Percentiles rank a stretch among this genome's conserved stretches.
Conservation (phyloP, 2,329 filamentous ascomycete species). For the Diaporthe capsici region DNA sequence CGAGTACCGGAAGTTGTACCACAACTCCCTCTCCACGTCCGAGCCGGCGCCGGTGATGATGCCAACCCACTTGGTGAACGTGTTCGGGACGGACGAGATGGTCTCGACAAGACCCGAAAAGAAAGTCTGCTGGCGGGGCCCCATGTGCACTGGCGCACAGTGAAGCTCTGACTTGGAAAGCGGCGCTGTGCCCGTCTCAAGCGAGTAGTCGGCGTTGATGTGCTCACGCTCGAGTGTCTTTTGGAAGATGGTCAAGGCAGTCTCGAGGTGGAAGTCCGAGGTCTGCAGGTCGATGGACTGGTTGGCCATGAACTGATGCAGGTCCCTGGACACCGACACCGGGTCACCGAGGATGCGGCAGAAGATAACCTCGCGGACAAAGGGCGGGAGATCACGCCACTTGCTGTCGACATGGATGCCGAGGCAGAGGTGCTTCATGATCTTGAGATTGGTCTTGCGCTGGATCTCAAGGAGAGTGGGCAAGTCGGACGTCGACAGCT, state of each 20-base stretch:
- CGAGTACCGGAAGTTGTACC: conserved; percentile 50
- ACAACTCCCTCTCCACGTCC: conserved; percentile 54
- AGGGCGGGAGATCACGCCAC: conserved; percentile 50
- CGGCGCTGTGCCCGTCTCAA: conserved; percentile 40
- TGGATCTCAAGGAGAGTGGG: conserved; percentile 46
- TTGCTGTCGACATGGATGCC: conserved; percentile 50
- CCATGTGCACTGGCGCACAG: conserved; percentile 42
- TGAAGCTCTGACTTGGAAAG: conserved; percentile 41
- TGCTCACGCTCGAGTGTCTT: conserved; percentile 43
- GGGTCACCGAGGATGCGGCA: conserved; percentile 49
- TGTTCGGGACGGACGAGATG: conserved; percentile 45
- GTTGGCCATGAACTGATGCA: conserved; percentile 46
- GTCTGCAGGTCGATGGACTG: conserved; percentile 47
- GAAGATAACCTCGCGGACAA: conserved; percentile 50
- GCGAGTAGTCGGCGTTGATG: conserved; percentile 42
- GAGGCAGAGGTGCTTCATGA: conserved; percentile 53
- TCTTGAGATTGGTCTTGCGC: conserved; percentile 49
- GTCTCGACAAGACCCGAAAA: conserved; percentile 41
- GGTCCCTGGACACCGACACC: conserved; percentile 44
- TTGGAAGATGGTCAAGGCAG: conserved; percentile 44
- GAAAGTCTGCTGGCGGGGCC: conserved; percentile 32
- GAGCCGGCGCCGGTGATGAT: conserved; percentile 53
- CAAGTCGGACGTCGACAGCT: conserved; percentile 50
- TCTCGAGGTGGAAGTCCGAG: conserved; percentile 49
- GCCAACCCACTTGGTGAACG: conserved; percentile 51